Percentiles rank a stretch among this genome's conserved stretches.
Conservation (phyloP, 768 basidiomycete genomes). For the Cytidiella melzeri region DNA sequence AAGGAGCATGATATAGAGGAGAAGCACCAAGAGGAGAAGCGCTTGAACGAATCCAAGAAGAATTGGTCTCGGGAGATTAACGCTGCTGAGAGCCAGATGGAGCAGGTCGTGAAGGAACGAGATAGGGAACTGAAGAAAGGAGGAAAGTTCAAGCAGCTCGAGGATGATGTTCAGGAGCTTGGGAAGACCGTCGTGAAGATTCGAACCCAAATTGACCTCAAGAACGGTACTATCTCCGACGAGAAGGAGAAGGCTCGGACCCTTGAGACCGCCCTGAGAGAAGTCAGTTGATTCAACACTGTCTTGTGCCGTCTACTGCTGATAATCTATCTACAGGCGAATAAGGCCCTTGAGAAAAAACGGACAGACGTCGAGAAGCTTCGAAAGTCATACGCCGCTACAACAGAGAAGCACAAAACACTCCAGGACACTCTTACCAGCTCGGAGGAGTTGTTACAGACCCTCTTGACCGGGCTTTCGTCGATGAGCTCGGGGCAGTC, state of each 20-base stretch:
- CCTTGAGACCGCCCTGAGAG: slow-evolving; percentile 50
- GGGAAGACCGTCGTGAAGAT: slow-evolving; percentile 80
- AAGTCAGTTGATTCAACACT: slow-evolving; percentile 37
- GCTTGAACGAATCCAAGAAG: slow-evolving; percentile 41
- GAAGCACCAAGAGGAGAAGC: slow-evolving; percentile 43
- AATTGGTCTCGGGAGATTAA: slow-evolving; percentile 47
- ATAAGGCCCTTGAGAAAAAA: slow-evolving; percentile 52
- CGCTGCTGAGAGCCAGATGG: slow-evolving; percentile 61
- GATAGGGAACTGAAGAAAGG: slow-evolving; percentile 90
- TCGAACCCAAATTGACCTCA: slow-evolving; percentile 81
- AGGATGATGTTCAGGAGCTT: slow-evolving; percentile 70
- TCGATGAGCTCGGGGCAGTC: slow-evolving; percentile 58
- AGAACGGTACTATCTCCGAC: slow-evolving; percentile 65
- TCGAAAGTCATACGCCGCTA: slow-evolving; percentile 44
- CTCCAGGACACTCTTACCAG: slow-evolving; percentile 57
- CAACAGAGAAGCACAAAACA: slow-evolving; percentile 65
- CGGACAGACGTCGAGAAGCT: slow-evolving; percentile 50
- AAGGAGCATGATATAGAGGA: slow-evolving; percentile 52
- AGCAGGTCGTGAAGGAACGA: slow-evolving; percentile 63
- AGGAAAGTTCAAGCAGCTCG: slow-evolving; percentile 82
- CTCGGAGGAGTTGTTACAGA: slow-evolving; percentile 91
- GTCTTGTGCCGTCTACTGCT: background rate
- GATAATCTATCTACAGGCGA: slow-evolving; percentile 39
- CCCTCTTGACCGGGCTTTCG: slow-evolving; percentile 87
- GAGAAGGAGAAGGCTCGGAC: slow-evolving; percentile 58